These are phyloP conservation scores for Brassica cretica DNA, from an alignment of 345 rosid species.

Conservation along the genomic window DNA sequence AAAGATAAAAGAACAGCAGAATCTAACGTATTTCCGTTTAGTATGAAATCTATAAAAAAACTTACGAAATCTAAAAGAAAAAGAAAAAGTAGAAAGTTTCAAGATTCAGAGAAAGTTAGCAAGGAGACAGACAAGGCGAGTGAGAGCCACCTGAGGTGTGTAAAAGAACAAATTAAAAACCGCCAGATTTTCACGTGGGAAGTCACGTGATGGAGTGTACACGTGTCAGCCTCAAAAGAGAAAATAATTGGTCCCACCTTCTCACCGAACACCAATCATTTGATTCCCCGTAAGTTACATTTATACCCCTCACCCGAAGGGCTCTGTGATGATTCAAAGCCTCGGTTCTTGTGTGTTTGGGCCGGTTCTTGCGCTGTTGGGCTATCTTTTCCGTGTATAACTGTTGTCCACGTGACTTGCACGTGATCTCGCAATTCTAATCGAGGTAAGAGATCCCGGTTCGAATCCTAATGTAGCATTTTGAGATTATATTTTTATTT, in stretches of 20 bases:
- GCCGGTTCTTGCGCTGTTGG: not conserved
- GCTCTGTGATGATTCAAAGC: not conserved
- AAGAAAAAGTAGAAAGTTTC: slow-evolving; percentile 7
- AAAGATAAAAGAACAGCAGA: not conserved
- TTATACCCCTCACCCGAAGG: not conserved
- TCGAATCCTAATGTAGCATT: not conserved
- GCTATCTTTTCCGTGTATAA: not conserved
- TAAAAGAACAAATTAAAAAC: not conserved
- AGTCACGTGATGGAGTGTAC: slow-evolving; percentile 23
- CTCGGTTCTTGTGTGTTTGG: slow-evolving; percentile 11
- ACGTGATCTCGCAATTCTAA: slow-evolving; percentile 11
- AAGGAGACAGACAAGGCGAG: slow-evolving; percentile 20
- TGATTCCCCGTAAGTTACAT: not conserved
- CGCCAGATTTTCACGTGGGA: slow-evolving; percentile 28
- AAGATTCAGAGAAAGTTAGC: not conserved
- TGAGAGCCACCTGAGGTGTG: slow-evolving; percentile 30
- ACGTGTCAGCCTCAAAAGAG: slow-evolving; percentile 20
- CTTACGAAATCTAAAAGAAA: not conserved
- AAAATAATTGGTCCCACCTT: slow-evolving; percentile 4
- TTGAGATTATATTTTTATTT: not conserved
- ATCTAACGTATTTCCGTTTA: not conserved
- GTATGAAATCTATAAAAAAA: not conserved
- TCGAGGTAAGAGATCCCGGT: not conserved
- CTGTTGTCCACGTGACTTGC: slow-evolving; percentile 26
- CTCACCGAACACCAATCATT: slow-evolving; percentile 41